Conservation (phyloP, 306 rosid genomes). For the Prunus persica region Prunus_persica_NCBIv2 NC_034013.1:16578501-16579000, state of each 20-base stretch:
- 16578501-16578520: too few species aligned
- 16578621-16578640: not conserved
- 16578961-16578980: not conserved
- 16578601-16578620: not conserved
- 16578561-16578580: not conserved
- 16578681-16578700: slow-evolving; percentile 39
- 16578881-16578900: not conserved
- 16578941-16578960: not conserved
- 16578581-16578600: not conserved
- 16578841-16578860: slow-evolving; percentile 50
- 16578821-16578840: slow-evolving; percentile 64
- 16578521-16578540: too few species aligned
- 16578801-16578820: slow-evolving; percentile 57
- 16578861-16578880: not conserved
- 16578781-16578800: slow-evolving; percentile 70
- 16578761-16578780: slow-evolving; percentile 82
- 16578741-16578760: slow-evolving; percentile 43
- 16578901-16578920: not conserved
- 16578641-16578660: not conserved
- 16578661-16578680: slow-evolving; percentile 23
- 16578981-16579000: not conserved
- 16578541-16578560: too few species aligned
- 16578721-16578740: slow-evolving; percentile 31
- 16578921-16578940: not conserved
- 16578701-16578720: slow-evolving; percentile 41